Percentiles rank a stretch among this genome's conserved stretches.
Evolutionary conservation across 345 rosid species (phyloP).

Genomic region (Eucalyptus cloeziana): DNA sequence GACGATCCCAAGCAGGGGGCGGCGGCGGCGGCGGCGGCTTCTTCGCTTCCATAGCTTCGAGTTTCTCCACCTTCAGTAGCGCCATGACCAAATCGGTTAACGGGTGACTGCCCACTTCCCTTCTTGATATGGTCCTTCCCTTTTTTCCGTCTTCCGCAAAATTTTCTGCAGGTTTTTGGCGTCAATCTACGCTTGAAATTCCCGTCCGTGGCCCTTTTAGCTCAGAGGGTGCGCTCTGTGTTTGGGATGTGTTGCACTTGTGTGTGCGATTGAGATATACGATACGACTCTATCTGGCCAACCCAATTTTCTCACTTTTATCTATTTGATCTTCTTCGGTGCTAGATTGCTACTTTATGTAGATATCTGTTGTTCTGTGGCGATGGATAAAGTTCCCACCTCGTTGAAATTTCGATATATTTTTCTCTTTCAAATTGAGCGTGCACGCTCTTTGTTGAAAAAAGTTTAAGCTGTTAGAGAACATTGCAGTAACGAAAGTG

Average conservation of each 20-base stretch:
- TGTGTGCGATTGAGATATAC: not conserved
- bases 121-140: not conserved
- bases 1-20: slow-evolving; percentile 52
- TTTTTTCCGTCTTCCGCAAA: not conserved
- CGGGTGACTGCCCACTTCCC: slow-evolving; percentile 29
- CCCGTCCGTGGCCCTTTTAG: not conserved
- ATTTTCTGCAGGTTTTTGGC: not conserved
- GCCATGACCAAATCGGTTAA: slow-evolving; percentile 92
- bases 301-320: not conserved
- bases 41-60: slow-evolving; percentile 72
- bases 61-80: slow-evolving; percentile 58
- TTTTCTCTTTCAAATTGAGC: not conserved
- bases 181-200: not conserved
- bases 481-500: not conserved
- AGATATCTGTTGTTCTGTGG: not conserved
- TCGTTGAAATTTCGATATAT: not conserved
- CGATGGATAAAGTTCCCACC: not conserved
- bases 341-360: not conserved
- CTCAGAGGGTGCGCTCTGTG: not conserved
- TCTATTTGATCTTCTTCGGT: not conserved
- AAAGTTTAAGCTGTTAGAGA: not conserved
- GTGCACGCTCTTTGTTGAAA: not conserved
- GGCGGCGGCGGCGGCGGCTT: slow-evolving; percentile 31
- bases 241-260: not conserved
- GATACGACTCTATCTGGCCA: not conserved